Evolutionary conservation across 192 early-diverging fungal genomes (phyloP), one percentile per base, ranked within the genome.

Genomic region (Oehlia diaphana): DNA sequence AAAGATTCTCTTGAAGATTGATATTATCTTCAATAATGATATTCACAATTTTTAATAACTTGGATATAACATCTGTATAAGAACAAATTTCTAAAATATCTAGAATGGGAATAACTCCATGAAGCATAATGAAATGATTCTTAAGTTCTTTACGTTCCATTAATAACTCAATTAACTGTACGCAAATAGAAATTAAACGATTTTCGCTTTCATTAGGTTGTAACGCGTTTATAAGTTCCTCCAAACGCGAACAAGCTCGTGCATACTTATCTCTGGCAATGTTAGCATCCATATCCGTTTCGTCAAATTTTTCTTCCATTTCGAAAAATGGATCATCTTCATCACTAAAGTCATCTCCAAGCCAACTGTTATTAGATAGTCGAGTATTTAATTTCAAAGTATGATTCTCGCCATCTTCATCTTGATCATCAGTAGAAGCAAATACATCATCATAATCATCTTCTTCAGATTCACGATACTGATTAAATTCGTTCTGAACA

Each of bases 241-340:
- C 79, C 31, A 86, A 74, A 42, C 63, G 79, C 0, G 75, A 72
- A 39, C 83, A 82, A 61, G 76, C 83, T 33, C 81, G 71, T 14
- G 83, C 85, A 66, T 82, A 82, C 35, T 86, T 84, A 72, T 88
- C 87, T 26, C 82, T 78, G 2, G 85, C 86, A 53, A 85, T 83
- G 65, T 87, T 83, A 21, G 86, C 87, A 67, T 88, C 81, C 19
- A 88, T 67, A 76, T 88, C 87, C 66, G 82, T 84, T 63, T 87
- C 88, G 31, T 87, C 85, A 58, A 88, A 86, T n/a, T 81, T 81
- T 78, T 88, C 85, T 26, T 88, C 84, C 8, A 89, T 81, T 42
- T 85, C 84, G 4, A 80, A 80, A 77, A 89, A 88, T 23, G 86
- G 88, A 50, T 89, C 88, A 39, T 85, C 88, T 26, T 88, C 86